Evolutionary conservation across 108 stramenopile species (phyloP).

Genomic region (Fragilaria radians): DNA sequence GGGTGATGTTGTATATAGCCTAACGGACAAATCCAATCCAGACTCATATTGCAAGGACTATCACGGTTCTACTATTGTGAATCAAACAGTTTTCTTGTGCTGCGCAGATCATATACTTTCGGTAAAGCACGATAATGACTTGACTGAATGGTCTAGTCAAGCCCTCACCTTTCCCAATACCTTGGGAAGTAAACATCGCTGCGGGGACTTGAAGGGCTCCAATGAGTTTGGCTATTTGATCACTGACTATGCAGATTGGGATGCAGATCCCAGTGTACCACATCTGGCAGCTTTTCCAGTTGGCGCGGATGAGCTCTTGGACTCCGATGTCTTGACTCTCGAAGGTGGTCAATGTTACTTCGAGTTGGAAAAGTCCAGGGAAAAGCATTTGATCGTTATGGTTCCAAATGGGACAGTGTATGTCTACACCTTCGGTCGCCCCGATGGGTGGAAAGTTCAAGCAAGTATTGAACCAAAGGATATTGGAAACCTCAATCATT

Average conservation of each 20-base stretch:
- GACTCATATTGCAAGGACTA: constrained; percentile 17
- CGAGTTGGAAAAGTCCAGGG: constrained; percentile 7
- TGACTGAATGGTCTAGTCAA: constrained; percentile 9
- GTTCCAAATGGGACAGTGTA: constrained; percentile 14
- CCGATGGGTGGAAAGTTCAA: background rate
- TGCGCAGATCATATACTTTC: constrained; percentile 22
- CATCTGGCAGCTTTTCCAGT: constrained; percentile 11
- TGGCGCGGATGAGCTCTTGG: background rate
- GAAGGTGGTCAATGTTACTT: constrained; percentile 9
- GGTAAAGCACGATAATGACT: constrained; percentile 10
- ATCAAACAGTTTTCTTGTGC: constrained; percentile 16
- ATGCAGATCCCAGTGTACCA: constrained; percentile 2
- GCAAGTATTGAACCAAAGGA: constrained; percentile 5
- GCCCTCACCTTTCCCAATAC: constrained; percentile 19
- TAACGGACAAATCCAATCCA: constrained; percentile 8
- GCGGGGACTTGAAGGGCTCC: constrained; percentile 16
- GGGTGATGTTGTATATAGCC: constrained; percentile 9
- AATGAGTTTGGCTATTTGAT: constrained; percentile 7
- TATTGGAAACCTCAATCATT: constrained; percentile 3
- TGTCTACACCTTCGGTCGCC: constrained; percentile 8
- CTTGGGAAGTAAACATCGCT: constrained; percentile 14
- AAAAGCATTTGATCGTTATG: constrained; percentile 10
- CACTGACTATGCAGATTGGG: constrained; percentile 14
- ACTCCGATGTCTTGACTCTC: constrained; percentile 4
- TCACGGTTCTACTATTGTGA: constrained; percentile 11